A percentile compares a stretch with the other conserved stretches of the same genome.
Evolutionary conservation across 192 early-diverging fungal genomes (phyloP).

Genomic region (Funneliformis geosporum): DNA sequence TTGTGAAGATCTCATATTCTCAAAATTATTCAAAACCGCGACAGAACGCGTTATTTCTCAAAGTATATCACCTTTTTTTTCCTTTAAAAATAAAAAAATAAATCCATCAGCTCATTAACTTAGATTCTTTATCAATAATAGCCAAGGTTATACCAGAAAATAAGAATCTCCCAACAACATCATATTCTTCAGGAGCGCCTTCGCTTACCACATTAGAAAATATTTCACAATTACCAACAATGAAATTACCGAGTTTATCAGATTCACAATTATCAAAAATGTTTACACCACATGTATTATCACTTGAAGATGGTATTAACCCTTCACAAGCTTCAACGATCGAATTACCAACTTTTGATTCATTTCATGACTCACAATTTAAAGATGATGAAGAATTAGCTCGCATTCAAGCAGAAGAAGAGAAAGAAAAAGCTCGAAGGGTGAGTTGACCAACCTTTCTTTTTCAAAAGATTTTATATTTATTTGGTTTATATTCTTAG

Average conservation of each 20-base stretch:
- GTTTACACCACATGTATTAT: background rate
- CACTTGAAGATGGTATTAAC: background rate
- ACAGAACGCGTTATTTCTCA: conserved; percentile 10
- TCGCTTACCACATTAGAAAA: background rate
- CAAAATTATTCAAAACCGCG: conserved; percentile 1
- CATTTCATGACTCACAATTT: background rate
- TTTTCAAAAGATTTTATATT: background rate
- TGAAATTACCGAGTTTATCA: conserved; percentile 6
- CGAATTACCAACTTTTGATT: background rate
- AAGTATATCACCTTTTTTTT: background rate
- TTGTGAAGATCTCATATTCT: background rate
- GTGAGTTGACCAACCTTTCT: background rate
- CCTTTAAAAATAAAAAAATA: too few species aligned
- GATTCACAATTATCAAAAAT: conserved; percentile 8
- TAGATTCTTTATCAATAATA: background rate
- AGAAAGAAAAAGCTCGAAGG: background rate
- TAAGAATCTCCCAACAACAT: background rate
- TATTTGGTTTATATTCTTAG: background rate
- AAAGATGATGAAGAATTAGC: background rate
- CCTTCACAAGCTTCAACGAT: background rate
- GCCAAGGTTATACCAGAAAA: background rate
- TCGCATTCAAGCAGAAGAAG: background rate
- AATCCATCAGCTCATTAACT: too few species aligned
- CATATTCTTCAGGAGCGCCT: background rate
- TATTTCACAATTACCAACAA: background rate